These are phyloP conservation scores for Fistulifera pelliculosa DNA, from an alignment of 108 stramenopile species.

Conservation along the genomic window DNA sequence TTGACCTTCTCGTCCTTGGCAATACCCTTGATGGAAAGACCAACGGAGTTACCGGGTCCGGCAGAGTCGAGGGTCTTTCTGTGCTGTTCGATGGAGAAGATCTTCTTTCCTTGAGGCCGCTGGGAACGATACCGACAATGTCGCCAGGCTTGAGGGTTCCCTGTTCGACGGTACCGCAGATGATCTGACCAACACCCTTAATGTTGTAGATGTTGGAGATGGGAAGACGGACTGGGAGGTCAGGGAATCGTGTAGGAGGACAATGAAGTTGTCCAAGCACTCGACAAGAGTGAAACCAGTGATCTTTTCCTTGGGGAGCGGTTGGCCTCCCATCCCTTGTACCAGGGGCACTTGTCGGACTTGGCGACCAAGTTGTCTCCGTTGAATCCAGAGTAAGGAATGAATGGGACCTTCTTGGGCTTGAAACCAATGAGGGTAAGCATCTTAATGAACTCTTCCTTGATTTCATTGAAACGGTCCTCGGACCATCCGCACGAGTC, in stretches of 20 bases:
- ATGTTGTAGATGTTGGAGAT: constrained; percentile 79
- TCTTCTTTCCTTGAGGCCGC: constrained; percentile 58
- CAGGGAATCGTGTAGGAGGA: constrained; percentile 43
- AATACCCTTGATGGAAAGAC: constrained; percentile 74
- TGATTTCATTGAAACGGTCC: constrained; percentile 83
- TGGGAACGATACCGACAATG: constrained; percentile 52
- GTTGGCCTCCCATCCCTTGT: constrained; percentile 82
- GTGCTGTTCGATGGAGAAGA: constrained; percentile 78
- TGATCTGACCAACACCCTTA: constrained; percentile 71
- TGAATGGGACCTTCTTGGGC: constrained; percentile 73
- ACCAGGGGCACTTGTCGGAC: constrained; percentile 89
- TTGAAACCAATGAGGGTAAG: constrained; percentile 49
- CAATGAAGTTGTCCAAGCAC: constrained; percentile 63
- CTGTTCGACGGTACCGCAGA: constrained; percentile 69
- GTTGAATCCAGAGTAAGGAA: constrained; percentile 92
- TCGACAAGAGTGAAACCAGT: constrained; percentile 65
- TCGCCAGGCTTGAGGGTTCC: constrained; percentile 64
- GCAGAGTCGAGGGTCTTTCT: constrained; percentile 61
- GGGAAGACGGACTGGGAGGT: constrained; percentile 57
- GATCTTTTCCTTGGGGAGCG: constrained; percentile 39
- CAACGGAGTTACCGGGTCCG: constrained; percentile 68
- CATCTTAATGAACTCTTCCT: constrained; percentile 46
- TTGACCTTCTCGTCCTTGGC: constrained; percentile 69
- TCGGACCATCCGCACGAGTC: constrained; percentile 87
- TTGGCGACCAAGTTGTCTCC: constrained; percentile 94